These are phyloP conservation scores for Cynanchum wilfordii DNA, from an alignment of 257 asterid species.

Conservation along the genomic window DNA sequence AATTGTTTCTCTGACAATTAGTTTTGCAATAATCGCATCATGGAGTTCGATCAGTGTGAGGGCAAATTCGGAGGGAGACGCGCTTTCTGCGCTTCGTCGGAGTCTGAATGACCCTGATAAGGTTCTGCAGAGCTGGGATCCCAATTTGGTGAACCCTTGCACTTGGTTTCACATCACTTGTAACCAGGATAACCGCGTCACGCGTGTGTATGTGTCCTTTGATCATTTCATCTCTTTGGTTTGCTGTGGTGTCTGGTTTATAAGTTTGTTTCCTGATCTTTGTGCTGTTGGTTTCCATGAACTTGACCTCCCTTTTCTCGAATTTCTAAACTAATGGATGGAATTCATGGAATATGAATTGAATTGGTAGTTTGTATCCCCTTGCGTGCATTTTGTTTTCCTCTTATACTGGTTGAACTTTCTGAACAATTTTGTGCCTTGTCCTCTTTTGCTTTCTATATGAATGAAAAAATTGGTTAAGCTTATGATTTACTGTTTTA, in stretches of 20 bases:
- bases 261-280: neutral
- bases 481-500: neutral
- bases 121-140: slow-evolving; percentile 91
- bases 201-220: slow-evolving; percentile 31
- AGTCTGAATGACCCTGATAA: slow-evolving; percentile 70
- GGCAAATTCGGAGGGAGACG: slow-evolving; percentile 70
- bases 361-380: neutral
- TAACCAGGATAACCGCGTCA: slow-evolving; percentile 41
- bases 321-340: neutral
- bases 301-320: neutral
- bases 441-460: neutral
- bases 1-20: slow-evolving; percentile 8
- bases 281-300: neutral
- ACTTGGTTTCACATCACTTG: slow-evolving; percentile 77
- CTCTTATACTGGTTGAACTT: neutral
- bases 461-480: neutral
- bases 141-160: slow-evolving; percentile 75
- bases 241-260: neutral
- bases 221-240: neutral
- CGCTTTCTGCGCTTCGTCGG: slow-evolving; percentile 66
- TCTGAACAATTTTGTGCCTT: neutral
- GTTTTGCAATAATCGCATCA: slow-evolving; percentile 15
- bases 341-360: neutral
- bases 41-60: slow-evolving; percentile 6
- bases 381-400: neutral